A percentile compares a stretch with the other conserved stretches of the same genome.
phyloP scores from a whole-genome alignment of 2,329 filamentous ascomycete genomes.

The Triangularia setosa region DNA sequence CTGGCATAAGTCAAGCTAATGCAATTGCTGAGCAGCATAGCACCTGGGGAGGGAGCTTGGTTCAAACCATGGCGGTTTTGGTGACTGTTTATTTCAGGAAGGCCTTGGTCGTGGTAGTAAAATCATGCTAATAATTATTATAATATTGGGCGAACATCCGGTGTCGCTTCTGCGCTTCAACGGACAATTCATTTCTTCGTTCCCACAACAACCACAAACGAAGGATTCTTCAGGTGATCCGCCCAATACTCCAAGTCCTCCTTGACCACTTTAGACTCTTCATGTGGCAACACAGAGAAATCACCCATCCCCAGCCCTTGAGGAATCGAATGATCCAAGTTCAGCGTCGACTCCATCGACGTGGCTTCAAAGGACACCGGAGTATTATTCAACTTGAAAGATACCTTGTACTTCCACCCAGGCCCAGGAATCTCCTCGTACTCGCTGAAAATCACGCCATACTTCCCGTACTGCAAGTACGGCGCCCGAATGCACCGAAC shows the following conservation, averaged over 20 bases:
- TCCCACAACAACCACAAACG: neutral
- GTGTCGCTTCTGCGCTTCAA: too few relatives aligned
- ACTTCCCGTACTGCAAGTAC: neutral
- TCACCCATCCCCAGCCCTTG: neutral
- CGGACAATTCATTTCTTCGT: neutral
- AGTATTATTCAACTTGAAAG: neutral
- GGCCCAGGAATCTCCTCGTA: neutral
- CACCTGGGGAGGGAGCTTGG: too few relatives aligned
- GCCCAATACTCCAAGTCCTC: neutral
- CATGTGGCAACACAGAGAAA: neutral
- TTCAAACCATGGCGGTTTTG: too few relatives aligned
- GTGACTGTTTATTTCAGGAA: too few relatives aligned
- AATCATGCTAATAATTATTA: too few relatives aligned
- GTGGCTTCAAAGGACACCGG: neutral
- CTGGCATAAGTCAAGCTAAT: too few relatives aligned
- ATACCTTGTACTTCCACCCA: neutral
- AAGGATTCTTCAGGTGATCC: neutral
- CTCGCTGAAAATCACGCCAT: neutral
- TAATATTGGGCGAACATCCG: too few relatives aligned
- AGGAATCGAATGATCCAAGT: neutral
- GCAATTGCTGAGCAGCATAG: too few relatives aligned
- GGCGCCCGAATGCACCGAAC: slow-evolving; percentile 5
- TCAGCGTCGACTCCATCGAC: neutral
- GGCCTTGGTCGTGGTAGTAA: too few relatives aligned
- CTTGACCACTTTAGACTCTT: neutral